A percentile compares a stretch with the other conserved stretches of the same genome.
Evolutionary conservation across 495 filamentous ascomycete species (phyloP).

Genomic region (Hyphodiscus hymeniophilus): DNA sequence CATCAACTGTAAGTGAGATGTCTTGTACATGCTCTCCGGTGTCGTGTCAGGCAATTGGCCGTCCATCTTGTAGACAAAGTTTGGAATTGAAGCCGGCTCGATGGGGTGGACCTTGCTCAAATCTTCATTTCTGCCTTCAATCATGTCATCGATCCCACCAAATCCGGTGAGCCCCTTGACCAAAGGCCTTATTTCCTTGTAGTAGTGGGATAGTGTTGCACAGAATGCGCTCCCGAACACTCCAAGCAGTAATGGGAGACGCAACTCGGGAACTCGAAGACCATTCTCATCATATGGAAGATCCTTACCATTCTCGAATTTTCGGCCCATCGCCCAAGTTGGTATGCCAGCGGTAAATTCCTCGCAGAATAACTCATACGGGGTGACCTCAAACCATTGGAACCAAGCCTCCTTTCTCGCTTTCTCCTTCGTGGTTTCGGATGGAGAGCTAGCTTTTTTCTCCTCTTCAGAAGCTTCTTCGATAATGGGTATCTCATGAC

Average conservation of each 20-base stretch:
- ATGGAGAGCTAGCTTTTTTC: slow-evolving; percentile 24
- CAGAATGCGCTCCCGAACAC: slow-evolving; percentile 96
- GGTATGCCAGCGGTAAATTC: slow-evolving; percentile 84
- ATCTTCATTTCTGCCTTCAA: slow-evolving; percentile 73
- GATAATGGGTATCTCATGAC: slow-evolving; percentile 84
- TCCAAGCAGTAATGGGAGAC: slow-evolving; percentile 74
- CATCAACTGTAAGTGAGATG: slow-evolving; percentile 75
- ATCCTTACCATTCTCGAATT: slow-evolving; percentile 64
- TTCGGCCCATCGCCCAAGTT: slow-evolving; percentile 83
- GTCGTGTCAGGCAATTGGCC: slow-evolving; percentile 61
- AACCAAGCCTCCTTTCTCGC: slow-evolving; percentile 81
- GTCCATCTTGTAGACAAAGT: slow-evolving; percentile 75
- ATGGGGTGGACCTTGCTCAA: slow-evolving; percentile 87
- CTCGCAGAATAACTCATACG: slow-evolving; percentile 95
- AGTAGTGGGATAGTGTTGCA: slow-evolving; percentile 90
- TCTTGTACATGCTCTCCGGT: slow-evolving; percentile 63
- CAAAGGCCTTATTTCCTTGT: slow-evolving; percentile 80
- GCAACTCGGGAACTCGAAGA: slow-evolving; percentile 67
- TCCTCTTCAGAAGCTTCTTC: slow-evolving; percentile 36
- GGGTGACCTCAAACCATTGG: slow-evolving; percentile 96
- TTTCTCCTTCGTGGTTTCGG: slow-evolving; percentile 47
- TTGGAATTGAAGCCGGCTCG: slow-evolving; percentile 80
- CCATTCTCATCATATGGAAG: slow-evolving; percentile 45
- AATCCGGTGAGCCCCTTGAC: slow-evolving; percentile 68
- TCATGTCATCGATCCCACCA: slow-evolving; percentile 70